A percentile compares a stretch with the other conserved stretches of the same genome.
phyloP scores from a whole-genome alignment of 345 rosid species.

The Citrus mangshanensis region DNA sequence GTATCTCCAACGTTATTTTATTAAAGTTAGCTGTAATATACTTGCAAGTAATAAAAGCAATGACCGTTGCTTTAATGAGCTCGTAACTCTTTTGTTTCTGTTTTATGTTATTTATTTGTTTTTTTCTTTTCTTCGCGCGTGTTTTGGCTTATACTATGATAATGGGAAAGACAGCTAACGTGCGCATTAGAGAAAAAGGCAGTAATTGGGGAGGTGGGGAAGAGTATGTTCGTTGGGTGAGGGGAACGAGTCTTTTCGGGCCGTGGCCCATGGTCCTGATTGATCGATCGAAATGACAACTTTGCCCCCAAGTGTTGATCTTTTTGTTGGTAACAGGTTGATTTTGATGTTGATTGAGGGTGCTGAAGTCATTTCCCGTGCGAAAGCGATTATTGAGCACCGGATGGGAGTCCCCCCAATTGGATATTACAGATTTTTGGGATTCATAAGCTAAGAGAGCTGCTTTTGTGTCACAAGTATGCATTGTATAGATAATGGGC shows the following conservation, averaged over 20 bases:
- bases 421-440: not conserved
- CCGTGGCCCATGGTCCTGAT: constrained; percentile 11
- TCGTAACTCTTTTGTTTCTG: not conserved
- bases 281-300: not conserved
- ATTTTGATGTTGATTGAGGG: constrained; percentile 10
- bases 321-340: not conserved
- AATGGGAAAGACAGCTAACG: constrained; percentile 29
- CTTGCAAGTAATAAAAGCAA: no score
- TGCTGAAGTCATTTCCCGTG: not conserved
- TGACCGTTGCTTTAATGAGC: no score
- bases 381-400: constrained; percentile 18
- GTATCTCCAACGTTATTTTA: no score
- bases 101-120: not conserved
- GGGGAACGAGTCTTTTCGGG: constrained; percentile 4
- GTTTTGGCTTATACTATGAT: not conserved
- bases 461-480: not conserved
- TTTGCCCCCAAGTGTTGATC: not conserved
- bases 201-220: constrained; percentile 5
- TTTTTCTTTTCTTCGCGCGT: not conserved
- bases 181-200: constrained; percentile 15
- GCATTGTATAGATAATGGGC: not conserved
- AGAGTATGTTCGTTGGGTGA: constrained; percentile 18
- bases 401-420: constrained; percentile 12
- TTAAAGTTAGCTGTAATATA: no score
- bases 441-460: not conserved